Base-by-base conservation (phyloP, 1,139 yeast species). In the Entelexis sorbosivorans region DNA sequence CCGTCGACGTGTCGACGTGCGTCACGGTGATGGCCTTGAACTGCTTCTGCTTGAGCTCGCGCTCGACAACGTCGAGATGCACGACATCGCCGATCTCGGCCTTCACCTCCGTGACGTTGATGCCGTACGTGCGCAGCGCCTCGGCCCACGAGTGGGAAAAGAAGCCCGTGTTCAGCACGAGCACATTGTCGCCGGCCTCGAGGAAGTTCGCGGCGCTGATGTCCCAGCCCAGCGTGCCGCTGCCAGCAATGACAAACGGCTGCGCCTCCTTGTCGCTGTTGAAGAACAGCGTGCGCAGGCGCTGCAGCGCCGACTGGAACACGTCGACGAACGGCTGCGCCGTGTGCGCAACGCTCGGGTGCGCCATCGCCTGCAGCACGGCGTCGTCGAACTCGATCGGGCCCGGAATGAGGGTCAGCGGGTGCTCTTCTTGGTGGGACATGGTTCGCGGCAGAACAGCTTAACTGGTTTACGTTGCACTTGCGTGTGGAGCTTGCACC, bases 181-280 rank as follows among this genome's bases (percentile, higher is more conserved):
- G 75, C 8, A 81, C 94, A 49, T 79, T 75, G 54, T 82, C 86
- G 38, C 72, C 74, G 8, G 69, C 63, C 56, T 71, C 72, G 51
- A 87, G 66, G 61, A 88, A 73, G 67, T 89, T 89, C 38, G 95
- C 75, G 38, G 83, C 94, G 44, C 79, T 82, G 56, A 89, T 73
- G 64, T 89, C 97, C 96, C 96, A 89, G 32, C 97, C 97, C 51
- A 89, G 75, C 38, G 97, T 87, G 53, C 97, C 97, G 2, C 95
- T 83, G 38, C 96, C 97, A 5, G 95, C 76, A 56, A 89, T 67
- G 20, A 89, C 85, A 58, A 83, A 76, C 8, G 91, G 87, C 70
- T 86, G 95, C 31, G 93, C 76, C 17, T 64, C 63, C 24, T 78
- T 67, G 63, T 78, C 79, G 24, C 78, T 70, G 26, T 93, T 82